Evolutionary conservation across 352 stramenopile genomes (phyloP).

Genomic region (Stramenopiles sp.): DNA sequence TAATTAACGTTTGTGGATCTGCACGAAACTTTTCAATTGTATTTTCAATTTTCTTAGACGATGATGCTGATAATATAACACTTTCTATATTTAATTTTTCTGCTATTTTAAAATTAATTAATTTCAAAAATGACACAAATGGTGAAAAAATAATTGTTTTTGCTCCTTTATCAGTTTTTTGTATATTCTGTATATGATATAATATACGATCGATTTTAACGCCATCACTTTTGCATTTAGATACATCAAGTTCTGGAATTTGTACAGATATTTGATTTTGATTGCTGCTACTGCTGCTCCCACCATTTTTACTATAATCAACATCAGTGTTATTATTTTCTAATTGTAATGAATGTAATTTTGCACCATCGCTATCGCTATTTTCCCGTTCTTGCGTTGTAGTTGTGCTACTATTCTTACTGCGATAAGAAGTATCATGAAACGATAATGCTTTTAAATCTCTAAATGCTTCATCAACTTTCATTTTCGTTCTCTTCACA

Average conservation of each 20-base stretch:
- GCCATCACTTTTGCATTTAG: neutral
- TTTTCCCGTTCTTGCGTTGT: too few relatives aligned
- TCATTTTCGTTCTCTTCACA: neutral
- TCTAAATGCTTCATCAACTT: neutral
- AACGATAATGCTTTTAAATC: neutral
- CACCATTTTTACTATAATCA: neutral
- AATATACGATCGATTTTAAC: neutral
- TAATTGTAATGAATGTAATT: too few relatives aligned
- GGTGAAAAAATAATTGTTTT: neutral
- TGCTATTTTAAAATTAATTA: neutral
- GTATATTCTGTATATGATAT: neutral
- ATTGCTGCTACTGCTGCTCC: neutral
- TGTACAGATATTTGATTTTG: neutral
- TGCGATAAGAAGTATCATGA: neutral
- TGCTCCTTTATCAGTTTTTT: neutral
- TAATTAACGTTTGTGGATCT: neutral
- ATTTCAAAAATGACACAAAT: neutral
- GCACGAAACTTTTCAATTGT: neutral
- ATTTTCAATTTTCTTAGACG: neutral
- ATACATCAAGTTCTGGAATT: neutral
- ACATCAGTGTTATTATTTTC: too few relatives aligned
- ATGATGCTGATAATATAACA: neutral
- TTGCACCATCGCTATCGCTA: too few relatives aligned
- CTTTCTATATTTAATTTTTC: neutral
- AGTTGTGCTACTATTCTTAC: neutral